These are phyloP conservation scores for Euphrasia confusa DNA, from an alignment of 257 asterid species.

Conservation along the genomic window DNA sequence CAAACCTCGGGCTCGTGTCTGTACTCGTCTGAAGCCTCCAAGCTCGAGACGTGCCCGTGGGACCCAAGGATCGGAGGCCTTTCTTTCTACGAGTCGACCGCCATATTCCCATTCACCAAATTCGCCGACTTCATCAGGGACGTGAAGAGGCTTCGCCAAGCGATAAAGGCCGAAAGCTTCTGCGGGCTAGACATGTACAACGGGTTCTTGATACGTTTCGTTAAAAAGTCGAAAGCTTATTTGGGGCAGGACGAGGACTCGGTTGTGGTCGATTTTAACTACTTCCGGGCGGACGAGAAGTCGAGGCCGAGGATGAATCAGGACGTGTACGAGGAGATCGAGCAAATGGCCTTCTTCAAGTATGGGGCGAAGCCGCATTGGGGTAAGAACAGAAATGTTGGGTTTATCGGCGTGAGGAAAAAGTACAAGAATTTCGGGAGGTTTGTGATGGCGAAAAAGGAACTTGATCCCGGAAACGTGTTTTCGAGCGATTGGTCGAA, in stretches of 20 bases:
- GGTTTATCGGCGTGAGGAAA: slow-evolving; percentile 39
- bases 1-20: slow-evolving; percentile 87
- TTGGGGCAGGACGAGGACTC: slow-evolving; percentile 64
- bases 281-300: slow-evolving; percentile 51
- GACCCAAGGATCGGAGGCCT: slow-evolving; percentile 69
- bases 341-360: slow-evolving; percentile 75
- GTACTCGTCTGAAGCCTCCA: slow-evolving; percentile 42
- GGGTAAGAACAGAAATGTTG: slow-evolving; percentile 71
- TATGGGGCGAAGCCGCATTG: slow-evolving; percentile 72
- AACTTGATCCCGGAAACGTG: slow-evolving; percentile 45
- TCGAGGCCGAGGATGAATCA: slow-evolving; percentile 49
- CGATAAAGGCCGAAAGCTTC: slow-evolving; percentile 40
- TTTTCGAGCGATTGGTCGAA: slow-evolving; percentile 59
- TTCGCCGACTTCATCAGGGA: slow-evolving; percentile 46
- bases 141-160: slow-evolving; percentile 47
- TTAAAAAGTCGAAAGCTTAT: slow-evolving; percentile 49
- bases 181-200: slow-evolving; percentile 83
- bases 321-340: slow-evolving; percentile 81
- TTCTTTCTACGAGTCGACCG: slow-evolving; percentile 67
- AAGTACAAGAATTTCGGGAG: slow-evolving; percentile 45
- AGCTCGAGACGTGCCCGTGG: slow-evolving; percentile 53
- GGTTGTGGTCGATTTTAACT: slow-evolving; percentile 60
- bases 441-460: slow-evolving; percentile 43
- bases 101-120: slow-evolving; percentile 37
- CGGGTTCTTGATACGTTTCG: slow-evolving; percentile 63